These are phyloP conservation scores for Globisporangium orthogonon DNA, from an alignment of 352 stramenopile genomes.

Conservation along the genomic window DNA sequence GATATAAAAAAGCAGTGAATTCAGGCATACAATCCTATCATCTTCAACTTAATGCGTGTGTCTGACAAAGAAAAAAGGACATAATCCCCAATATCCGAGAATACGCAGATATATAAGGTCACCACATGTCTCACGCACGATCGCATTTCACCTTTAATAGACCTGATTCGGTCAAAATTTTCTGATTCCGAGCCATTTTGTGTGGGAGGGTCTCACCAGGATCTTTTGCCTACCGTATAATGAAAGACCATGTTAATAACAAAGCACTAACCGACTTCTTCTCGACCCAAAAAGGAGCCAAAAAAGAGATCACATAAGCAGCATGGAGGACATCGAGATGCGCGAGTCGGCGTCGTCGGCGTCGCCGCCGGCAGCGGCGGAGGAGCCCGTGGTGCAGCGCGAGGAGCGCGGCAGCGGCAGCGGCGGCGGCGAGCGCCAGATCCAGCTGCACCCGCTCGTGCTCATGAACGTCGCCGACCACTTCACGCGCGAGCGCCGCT, in stretches of 20 bases:
- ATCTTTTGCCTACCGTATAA: background rate
- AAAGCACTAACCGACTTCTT: background rate
- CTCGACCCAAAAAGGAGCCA: background rate
- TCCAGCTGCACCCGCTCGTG: constrained; percentile 84
- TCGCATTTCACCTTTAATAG: too few relatives aligned
- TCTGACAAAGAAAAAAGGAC: too few relatives aligned
- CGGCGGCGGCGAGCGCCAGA: constrained; percentile 53
- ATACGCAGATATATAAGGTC: too few relatives aligned
- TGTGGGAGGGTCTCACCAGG: too few relatives aligned
- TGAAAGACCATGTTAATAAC: background rate
- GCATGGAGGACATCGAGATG: constrained; percentile 60
- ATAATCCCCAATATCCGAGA: too few relatives aligned
- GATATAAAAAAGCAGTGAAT: too few relatives aligned
- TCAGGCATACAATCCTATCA: too few relatives aligned
- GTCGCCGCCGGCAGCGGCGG: constrained; percentile 2
- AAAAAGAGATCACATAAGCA: constrained; percentile 5
- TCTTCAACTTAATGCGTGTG: too few relatives aligned
- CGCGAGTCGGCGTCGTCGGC: constrained; percentile 12
- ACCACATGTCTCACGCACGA: too few relatives aligned
- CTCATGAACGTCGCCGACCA: constrained; percentile 95
- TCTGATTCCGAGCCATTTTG: too few relatives aligned
- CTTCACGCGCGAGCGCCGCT: constrained; percentile 85
- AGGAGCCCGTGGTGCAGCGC: constrained; percentile 38
- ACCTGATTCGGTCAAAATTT: too few relatives aligned
- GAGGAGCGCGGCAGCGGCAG: constrained; percentile 32